Evolutionary conservation across 73 alveolate genomes (phyloP), one percentile per base, ranked within the genome.

Genomic region (Paramecium biaurelia): DNA sequence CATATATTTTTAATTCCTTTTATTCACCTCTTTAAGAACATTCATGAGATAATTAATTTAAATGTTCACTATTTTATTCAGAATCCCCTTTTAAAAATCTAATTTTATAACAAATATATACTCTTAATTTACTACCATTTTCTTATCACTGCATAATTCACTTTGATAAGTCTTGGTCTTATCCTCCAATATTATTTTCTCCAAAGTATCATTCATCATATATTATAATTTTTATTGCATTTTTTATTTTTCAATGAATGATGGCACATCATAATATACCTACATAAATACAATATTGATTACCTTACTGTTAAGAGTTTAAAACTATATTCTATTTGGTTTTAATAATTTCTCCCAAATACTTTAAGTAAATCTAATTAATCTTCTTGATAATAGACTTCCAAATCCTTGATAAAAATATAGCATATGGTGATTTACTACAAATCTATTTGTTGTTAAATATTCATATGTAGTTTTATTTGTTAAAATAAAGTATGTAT

Each of bases 381-480:
- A 34, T 32, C 68, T 74, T 74, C 87, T 74, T n/a, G 35, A 14
- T 3, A 74, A 74, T n/a, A 74, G 12, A 3, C 23, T 37, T 34
- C 87, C 87, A 34, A 35, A 67, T 14, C 87, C 87, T 34, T 28
- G n/a, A 74, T 74, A 41, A 74, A 74, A 41, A 74, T 28, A 23
- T 9, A 23, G 10, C 18, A 28, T 41, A 74, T 74, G 59, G 28
- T 74, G 59, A 15, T 74, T n/a, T 37, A 37, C 20, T 28, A 74
- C 87, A 79, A 79, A 79, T 4, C 56, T 10, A 47, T 79, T 47
- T 8, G 72, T 79, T 14, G 90, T 79, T 18, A 79, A 45, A 41
- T 42, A 45, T 12, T 72, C 94, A 70, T 30, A 49, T 41, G 94
- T 89, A 8, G 94, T 89, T 14, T 38, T 23, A 70, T 72, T 70